These are phyloP conservation scores for Eucalyptus pauciflora DNA, from an alignment of 345 rosid genomes.

Conservation along the genomic window DNA sequence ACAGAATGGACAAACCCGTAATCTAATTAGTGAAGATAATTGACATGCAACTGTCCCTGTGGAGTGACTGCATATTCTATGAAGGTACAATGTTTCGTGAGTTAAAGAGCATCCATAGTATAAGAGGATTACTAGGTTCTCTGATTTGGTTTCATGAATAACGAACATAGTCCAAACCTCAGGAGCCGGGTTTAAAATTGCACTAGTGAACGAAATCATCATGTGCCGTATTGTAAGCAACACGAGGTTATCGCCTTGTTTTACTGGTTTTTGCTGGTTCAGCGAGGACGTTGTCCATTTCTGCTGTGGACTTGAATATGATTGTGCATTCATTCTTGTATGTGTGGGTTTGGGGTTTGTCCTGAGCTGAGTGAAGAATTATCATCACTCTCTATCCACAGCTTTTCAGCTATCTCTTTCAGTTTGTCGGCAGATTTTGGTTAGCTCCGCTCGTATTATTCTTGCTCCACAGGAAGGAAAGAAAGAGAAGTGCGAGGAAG, in stretches of 20 bases:
- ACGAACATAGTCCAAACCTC: background rate
- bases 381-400: background rate
- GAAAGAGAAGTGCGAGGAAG: conserved; percentile 56
- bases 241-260: background rate
- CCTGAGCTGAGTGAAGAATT: background rate
- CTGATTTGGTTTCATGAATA: background rate
- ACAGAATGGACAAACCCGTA: background rate
- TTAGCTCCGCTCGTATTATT: background rate
- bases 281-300: background rate
- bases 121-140: background rate
- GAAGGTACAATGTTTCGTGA: background rate
- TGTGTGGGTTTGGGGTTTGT: background rate
- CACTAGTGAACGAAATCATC: background rate
- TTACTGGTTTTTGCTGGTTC: background rate
- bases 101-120: background rate
- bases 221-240: background rate
- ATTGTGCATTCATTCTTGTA: background rate
- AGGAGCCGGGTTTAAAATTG: background rate
- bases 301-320: background rate
- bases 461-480: conserved; percentile 46
- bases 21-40: background rate
- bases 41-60: background rate
- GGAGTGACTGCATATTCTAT: background rate
- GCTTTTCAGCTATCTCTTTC: background rate
- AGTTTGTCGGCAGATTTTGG: background rate